Evolutionary conservation across 1,284 basidiomycete species (phyloP).

Genomic region (Lentinula novae-zelandiae): DNA sequence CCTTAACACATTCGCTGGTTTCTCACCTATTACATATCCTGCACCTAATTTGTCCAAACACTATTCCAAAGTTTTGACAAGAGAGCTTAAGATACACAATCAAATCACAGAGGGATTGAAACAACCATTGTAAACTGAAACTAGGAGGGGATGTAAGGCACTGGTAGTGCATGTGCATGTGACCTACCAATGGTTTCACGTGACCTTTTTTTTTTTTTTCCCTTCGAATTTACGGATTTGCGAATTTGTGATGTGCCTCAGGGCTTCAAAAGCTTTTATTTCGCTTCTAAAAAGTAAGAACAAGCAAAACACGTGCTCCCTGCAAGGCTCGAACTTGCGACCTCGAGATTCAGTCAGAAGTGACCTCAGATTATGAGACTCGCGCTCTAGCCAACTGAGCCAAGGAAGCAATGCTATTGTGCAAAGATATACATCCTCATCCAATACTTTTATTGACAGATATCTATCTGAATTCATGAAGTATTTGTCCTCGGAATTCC

Average conservation of each 20-base stretch:
- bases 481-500: constrained; percentile 39
- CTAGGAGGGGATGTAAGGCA: too few species aligned
- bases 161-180: too few species aligned
- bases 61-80: too few species aligned
- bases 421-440: background rate
- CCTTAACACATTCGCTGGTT: too few species aligned
- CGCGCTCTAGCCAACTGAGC: constrained; percentile 15
- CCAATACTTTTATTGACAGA: too few species aligned
- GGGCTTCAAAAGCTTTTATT: background rate
- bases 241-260: too few species aligned
- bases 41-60: too few species aligned
- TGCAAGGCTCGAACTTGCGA: constrained; percentile 16
- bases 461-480: constrained; percentile 18
- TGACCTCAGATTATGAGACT: constrained; percentile 9
- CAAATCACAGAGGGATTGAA: background rate
- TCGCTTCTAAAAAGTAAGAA: background rate
- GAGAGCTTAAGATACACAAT: too few species aligned
- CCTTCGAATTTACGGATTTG: too few species aligned
- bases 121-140: background rate
- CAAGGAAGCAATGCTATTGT: constrained; percentile 4
- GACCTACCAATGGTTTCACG: too few species aligned
- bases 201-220: too few species aligned
- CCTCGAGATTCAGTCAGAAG: constrained; percentile 5
- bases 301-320: constrained; percentile 4
- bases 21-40: too few species aligned